Evolutionary conservation across 202 grass and related monocot genomes (phyloP), one percentile per base, ranked within the genome.

Genomic region (Carex arenaria): DNA sequence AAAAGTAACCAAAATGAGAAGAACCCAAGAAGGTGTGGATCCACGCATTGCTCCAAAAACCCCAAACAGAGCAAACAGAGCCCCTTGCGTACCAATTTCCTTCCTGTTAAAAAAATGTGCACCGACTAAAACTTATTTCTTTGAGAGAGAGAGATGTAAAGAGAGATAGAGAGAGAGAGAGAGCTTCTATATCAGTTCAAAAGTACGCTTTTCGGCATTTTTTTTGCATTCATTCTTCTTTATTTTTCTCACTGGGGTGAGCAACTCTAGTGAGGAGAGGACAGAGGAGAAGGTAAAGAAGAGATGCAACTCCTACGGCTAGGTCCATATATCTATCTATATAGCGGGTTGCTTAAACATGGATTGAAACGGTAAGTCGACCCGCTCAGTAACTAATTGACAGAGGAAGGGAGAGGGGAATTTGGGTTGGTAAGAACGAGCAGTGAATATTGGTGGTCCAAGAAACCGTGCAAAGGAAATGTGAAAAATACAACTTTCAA

Each of bases 231-330:
- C 42, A 18, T 69, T 82, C 31, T 53, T 68, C n/a, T 82, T 67
- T 82, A 32, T 82, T 82, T 65, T 67, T 82, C 60, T 65, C 36
- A 82, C 63, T 82, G 80, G 80, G 63, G 30, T 17, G 73, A 57
- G 73, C 52, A 57, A 1, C 26, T 26, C 26, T 3, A 77, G 73
- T 77, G 32, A 26, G 26, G 26, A 26, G 72, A 36, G 52, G 7
- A 57, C 52, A 57, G 28, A 59, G 71, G 6, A 55, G 40, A n/a
- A 26, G 15, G 80, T 3, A 2, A 63, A 63, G 3, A 17, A 77
- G 38, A 20, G 4, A 22, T 22, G 19, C 30, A 80, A 56, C 20
- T 22, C 32, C 12, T 47, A 10, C 36, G 64, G 4, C 22, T 4
- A 55, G 47, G 0, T 32, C 10, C 55, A 18, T 20, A 26, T 66